Conservation (phyloP, 1,284 basidiomycete genomes). For the Cryptococcus sp. region DNA sequence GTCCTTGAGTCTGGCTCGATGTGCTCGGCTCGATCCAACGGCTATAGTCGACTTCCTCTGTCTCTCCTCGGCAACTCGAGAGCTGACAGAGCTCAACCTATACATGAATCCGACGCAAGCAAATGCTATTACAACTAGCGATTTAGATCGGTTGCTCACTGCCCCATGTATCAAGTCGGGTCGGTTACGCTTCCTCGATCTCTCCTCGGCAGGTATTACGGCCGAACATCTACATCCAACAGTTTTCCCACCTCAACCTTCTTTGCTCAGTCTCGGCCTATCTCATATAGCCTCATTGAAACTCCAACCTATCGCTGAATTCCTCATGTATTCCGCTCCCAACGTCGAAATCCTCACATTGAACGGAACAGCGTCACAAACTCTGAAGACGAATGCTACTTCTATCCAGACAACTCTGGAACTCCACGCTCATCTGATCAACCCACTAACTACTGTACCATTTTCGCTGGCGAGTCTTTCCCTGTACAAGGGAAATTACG, state of each 20-base stretch:
- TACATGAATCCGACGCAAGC: conserved; percentile 84
- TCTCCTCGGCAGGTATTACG: conserved; percentile 76
- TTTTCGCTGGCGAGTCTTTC: conserved; percentile 56
- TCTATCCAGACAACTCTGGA: conserved; percentile 42
- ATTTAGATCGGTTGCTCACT: conserved; percentile 65
- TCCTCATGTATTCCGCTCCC: conserved; percentile 64
- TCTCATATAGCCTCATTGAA: conserved; percentile 74
- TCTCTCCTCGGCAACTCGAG: conserved; percentile 57
- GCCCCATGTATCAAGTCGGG: conserved; percentile 81
- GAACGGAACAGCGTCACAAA: conserved; percentile 67
- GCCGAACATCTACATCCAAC: conserved; percentile 53
- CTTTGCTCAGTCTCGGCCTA: conserved; percentile 78
- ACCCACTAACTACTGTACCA: conserved; percentile 72
- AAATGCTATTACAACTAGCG: conserved; percentile 66
- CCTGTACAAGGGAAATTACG: conserved; percentile 12
- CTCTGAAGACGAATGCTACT: conserved; percentile 52
- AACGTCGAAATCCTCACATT: conserved; percentile 84
- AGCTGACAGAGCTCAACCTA: conserved; percentile 74
- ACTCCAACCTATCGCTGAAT: conserved; percentile 63
- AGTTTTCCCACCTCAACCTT: conserved; percentile 62
- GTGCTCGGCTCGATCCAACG: conserved; percentile 73
- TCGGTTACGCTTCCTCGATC: conserved; percentile 76
- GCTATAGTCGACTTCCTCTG: conserved; percentile 73
- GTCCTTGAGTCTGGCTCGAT: conserved; percentile 82
- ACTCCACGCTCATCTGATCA: conserved; percentile 59